Percentiles rank a stretch among this genome's conserved stretches.
These are phyloP conservation scores for Lepiota brunneoincarnata DNA, from an alignment of 768 basidiomycete species.

Conservation along the genomic window DNA sequence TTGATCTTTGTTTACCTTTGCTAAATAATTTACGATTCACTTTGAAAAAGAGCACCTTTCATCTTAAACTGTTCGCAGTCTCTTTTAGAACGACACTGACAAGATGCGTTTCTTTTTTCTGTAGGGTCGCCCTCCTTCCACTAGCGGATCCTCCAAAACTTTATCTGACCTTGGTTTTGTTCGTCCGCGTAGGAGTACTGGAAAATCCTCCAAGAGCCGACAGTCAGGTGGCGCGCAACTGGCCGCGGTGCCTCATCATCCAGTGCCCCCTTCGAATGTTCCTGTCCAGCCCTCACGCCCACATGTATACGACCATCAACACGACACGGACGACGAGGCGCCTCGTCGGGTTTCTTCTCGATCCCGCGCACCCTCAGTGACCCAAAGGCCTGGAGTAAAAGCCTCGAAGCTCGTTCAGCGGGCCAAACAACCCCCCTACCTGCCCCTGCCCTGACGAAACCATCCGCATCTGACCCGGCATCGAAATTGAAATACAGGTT, in stretches of 20 bases:
- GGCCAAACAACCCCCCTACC: neutral
- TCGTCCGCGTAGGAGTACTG: constrained; percentile 32
- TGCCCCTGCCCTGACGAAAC: neutral
- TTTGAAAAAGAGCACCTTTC: neutral
- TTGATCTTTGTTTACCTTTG: neutral
- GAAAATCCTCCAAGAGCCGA: constrained; percentile 20
- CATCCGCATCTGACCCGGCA: neutral
- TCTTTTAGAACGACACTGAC: constrained; percentile 2
- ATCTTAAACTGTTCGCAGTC: neutral
- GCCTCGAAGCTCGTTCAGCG: neutral
- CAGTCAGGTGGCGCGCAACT: constrained; percentile 12
- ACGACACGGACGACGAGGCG: neutral
- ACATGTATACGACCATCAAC: neutral
- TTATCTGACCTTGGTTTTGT: constrained; percentile 23
- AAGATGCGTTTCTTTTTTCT: neutral
- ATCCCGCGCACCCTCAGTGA: neutral
- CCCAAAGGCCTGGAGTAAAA: neutral
- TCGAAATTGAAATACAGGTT: constrained; percentile 31
- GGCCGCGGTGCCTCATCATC: constrained; percentile 10
- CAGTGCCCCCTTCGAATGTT: constrained; percentile 10
- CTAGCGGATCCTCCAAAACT: constrained; percentile 3
- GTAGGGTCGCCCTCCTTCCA: constrained; percentile 9
- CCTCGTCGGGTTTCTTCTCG: constrained; percentile 1
- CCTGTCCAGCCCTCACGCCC: constrained; percentile 6
- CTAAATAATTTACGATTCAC: neutral